A percentile compares a stretch with the other conserved stretches of the same genome.
Evolutionary conservation across 176 grass and related monocot species (phyloP).

Genomic region (Sorghum bicolor): Sorghum_bicolor_NCBIv3 NC_012873.2:68345001-68345500

Average conservation of each 20-base stretch:
- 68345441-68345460: conserved; percentile 48
- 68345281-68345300: conserved; percentile 78
- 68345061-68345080: conserved; percentile 61
- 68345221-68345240: conserved; percentile 59
- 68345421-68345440: conserved; percentile 53
- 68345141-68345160: conserved; percentile 75
- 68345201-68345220: conserved; percentile 61
- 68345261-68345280: conserved; percentile 58
- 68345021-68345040: conserved; percentile 47
- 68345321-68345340: conserved; percentile 61
- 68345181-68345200: conserved; percentile 72
- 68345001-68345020: conserved; percentile 53
- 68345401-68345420: conserved; percentile 46
- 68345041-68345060: conserved; percentile 58
- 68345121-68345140: conserved; percentile 35
- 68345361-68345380: conserved; percentile 59
- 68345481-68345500: conserved; percentile 54
- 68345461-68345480: conserved; percentile 84
- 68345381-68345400: conserved; percentile 62
- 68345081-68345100: conserved; percentile 40
- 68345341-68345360: conserved; percentile 69
- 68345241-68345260: conserved; percentile 48
- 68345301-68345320: conserved; percentile 76
- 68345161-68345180: conserved; percentile 68
- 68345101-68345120: background rate